Evolutionary conservation across 768 basidiomycete genomes (phyloP).

Genomic region (Phanerochaete sordida): DNA sequence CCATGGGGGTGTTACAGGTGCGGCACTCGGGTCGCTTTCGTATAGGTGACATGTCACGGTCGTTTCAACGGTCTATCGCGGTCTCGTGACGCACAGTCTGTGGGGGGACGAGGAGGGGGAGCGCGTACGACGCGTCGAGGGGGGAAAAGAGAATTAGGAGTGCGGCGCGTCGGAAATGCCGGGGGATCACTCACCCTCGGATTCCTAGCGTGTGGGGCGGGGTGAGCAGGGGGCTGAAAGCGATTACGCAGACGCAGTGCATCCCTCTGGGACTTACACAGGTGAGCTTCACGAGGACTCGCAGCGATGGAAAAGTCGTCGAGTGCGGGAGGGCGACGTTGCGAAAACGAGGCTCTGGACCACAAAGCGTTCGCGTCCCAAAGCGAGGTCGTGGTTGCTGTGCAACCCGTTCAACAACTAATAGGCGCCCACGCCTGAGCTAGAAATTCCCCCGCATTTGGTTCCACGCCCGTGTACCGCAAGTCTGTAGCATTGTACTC

Average conservation of each 20-base stretch:
- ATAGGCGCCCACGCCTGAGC: neutral
- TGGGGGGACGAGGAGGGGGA: neutral
- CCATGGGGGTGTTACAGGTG: constrained; percentile 34
- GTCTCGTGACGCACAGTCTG: neutral
- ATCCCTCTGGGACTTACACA: constrained; percentile 11
- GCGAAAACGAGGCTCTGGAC: neutral
- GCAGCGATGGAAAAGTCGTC: neutral
- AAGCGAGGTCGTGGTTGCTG: constrained; percentile 6
- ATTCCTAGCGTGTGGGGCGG: neutral
- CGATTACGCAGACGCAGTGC: constrained; percentile 1
- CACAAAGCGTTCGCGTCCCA: neutral
- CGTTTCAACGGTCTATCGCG: neutral
- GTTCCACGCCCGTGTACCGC: neutral
- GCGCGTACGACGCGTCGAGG: neutral
- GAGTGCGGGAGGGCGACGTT: neutral
- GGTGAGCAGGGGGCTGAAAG: constrained; percentile 2
- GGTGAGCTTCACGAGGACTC: neutral
- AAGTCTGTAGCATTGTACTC: neutral
- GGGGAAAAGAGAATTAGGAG: neutral
- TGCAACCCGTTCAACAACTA: neutral
- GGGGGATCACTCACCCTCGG: constrained; percentile 5
- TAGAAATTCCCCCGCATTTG: neutral
- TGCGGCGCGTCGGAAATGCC: neutral
- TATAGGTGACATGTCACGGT: constrained; percentile 10
- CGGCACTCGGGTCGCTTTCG: constrained; percentile 33